Evolutionary conservation across 1,284 basidiomycete species (phyloP), one percentile per base, ranked within the genome.

Genomic region (Fomitopsis palustris): DNA sequence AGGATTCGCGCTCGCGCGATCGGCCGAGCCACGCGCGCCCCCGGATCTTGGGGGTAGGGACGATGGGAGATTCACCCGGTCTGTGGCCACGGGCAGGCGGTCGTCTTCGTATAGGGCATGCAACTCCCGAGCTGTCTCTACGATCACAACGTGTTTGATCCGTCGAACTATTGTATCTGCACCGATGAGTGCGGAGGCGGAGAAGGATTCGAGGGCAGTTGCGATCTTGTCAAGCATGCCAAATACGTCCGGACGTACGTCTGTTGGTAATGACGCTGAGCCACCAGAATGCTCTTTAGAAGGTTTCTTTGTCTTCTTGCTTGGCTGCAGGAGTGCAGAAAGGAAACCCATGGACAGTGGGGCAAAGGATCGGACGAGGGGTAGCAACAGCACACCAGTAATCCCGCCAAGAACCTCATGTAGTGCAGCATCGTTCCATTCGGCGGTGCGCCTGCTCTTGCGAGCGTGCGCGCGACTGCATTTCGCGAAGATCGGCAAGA

Each of bases 1-100:
- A 37, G 35, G 35, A 37, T 37, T 37, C 35, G 35, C 71, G 58
- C 68, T 66, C 59, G 78, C 64, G 54, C 77, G 74, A 33, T 55
- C 47, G 17, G 42, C 64, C 64, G 27, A 9, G 33, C 41, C 39
- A 31, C 23, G 42, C 21, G 45, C 55, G 56, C 23, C 55, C 25
- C 55, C 58, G 58, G 53, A 49, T 52, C 35, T 33, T 25, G 14
- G 33, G 14, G 45, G 42, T 33, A 41, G 7, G 43, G 17, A 29
- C n/a, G 38, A 27, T 31, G 29, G 23, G 17, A 27, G 25, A 35
- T 16, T 54, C 23, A 29, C n/a, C n/a, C n/a, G 17, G 45, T 47
- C 16, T 4, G 45, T 6, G 35, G 43, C 5, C 43, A 33, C 17
- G 17, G 38, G 23, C 23, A 23, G 27, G 55, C 35, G 16, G 17